phyloP scores from a whole-genome alignment of 1,284 basidiomycete genomes.

The Fistulinella cinereoalba region DNA sequence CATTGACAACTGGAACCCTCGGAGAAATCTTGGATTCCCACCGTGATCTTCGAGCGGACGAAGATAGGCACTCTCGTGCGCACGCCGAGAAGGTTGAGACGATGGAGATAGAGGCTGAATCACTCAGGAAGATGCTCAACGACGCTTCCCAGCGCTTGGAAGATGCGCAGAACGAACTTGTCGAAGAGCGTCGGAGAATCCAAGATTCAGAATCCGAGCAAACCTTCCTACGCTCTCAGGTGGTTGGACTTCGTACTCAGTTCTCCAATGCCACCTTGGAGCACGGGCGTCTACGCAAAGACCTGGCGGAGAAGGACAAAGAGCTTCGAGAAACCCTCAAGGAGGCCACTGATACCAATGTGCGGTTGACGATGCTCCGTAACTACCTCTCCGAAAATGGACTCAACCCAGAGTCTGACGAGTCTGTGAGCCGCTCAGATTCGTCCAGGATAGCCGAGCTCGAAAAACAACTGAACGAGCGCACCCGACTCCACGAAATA shows the following conservation, averaged over 20 bases:
- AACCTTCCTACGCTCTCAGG: slow-evolving; percentile 70
- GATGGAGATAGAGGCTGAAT: slow-evolving; percentile 73
- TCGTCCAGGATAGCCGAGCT: slow-evolving; percentile 63
- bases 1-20: slow-evolving; percentile 78
- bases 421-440: slow-evolving; percentile 41
- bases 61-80: slow-evolving; percentile 68
- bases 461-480: slow-evolving; percentile 72
- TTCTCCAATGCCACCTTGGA: slow-evolving; percentile 73
- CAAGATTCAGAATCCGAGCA: slow-evolving; percentile 72
- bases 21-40: slow-evolving; percentile 85
- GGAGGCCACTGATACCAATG: slow-evolving; percentile 68
- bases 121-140: slow-evolving; percentile 73
- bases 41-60: slow-evolving; percentile 75
- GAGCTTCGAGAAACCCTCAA: slow-evolving; percentile 67
- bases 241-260: slow-evolving; percentile 77
- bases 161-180: slow-evolving; percentile 66
- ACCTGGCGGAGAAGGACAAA: slow-evolving; percentile 66
- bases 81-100: slow-evolving; percentile 81
- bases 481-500: slow-evolving; percentile 68
- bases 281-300: slow-evolving; percentile 66
- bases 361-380: slow-evolving; percentile 80
- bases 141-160: slow-evolving; percentile 73
- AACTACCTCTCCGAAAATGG: slow-evolving; percentile 90
- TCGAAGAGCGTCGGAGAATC: slow-evolving; percentile 65
- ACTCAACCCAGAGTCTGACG: slow-evolving; percentile 69